Base-by-base conservation (phyloP, 371 early-diverging fungal genomes). In the Rhizopus sp. region DNA sequence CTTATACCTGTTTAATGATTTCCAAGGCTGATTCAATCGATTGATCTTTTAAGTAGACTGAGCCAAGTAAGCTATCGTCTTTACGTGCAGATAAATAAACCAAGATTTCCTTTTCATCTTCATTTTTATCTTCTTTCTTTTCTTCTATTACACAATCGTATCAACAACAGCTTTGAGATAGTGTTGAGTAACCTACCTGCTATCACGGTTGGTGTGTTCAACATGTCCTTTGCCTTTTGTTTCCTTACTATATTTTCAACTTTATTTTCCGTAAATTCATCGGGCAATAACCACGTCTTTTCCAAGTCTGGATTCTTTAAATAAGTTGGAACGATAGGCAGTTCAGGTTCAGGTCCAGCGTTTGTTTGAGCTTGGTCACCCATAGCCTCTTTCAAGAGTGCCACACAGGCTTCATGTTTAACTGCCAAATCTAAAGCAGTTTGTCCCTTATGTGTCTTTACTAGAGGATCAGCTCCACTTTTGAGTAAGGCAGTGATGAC, bases 211-310 rank as follows among this genome's bases (percentile, higher is more conserved):
- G 40, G 23, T 40, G 40, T 55, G 13, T 51, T 56, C 30, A 61
- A 4, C 12, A 32, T 48, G 3, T 69, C 64, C 8, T 10, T 50
- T n/a, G 72, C 73, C 7, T 52, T 49, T 50, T 68, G 67, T 38
- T 59, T 57, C 37, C 70, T 59, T 13, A 72, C 39, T 4, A 73
- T 49, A 30, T 68, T 65, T 58, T 66, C 73, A 29, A 75, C 53
- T 35, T 75, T 73, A 30, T 78, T 71, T 29, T 80, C 80, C 0
- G 84, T 68, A 30, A 83, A 81, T 31, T 87, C 87, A 5, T 89
- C 88, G 0, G 91, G 91, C 48, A 82, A 62, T 5, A 83, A 75
- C 91, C 91, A 91, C 10, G 85, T 72, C 66, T 89, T 88, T 50
- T 79, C 75, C 23, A 89, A 73, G 47, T 91, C 89, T 0, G 89